Conservation (phyloP, 441 rosid species). For the Populus hybrid region DNA sequence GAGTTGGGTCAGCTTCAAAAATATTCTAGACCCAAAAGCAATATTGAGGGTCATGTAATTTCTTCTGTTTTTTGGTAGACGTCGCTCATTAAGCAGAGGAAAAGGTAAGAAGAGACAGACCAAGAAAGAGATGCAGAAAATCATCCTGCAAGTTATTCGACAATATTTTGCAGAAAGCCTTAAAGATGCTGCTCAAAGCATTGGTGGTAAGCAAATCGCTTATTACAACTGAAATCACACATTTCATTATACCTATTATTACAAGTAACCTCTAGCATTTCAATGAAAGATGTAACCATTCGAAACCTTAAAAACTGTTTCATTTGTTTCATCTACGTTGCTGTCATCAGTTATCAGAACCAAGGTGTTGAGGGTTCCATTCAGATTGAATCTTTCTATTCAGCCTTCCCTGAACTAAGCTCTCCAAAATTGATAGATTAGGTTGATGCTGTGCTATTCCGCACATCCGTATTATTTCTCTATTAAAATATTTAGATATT, state of each 20-base stretch:
- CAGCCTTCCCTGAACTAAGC: conserved; percentile 39
- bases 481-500: no score
- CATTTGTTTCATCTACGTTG: background rate
- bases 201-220: conserved; percentile 37
- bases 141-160: conserved; percentile 43
- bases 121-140: conserved; percentile 42
- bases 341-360: background rate
- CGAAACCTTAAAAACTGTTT: background rate
- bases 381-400: conserved; percentile 41
- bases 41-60: background rate
- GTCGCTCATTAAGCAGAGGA: conserved; percentile 19
- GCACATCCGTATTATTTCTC: no score
- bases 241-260: background rate
- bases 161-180: conserved; percentile 54
- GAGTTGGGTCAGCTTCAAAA: conserved; percentile 21
- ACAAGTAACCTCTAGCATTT: background rate
- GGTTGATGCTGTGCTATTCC: no score
- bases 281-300: background rate
- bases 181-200: conserved; percentile 47
- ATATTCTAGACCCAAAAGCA: conserved; percentile 13
- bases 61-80: conserved; percentile 16
- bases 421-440: conserved; percentile 18
- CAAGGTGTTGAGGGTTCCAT: conserved; percentile 43
- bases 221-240: conserved; percentile 7
- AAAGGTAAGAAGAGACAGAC: conserved; percentile 37